Evolutionary conservation across 164 flowering plant genomes (phyloP), one percentile per base, ranked within the genome.

Genomic region (Tinospora cordifolia): DNA sequence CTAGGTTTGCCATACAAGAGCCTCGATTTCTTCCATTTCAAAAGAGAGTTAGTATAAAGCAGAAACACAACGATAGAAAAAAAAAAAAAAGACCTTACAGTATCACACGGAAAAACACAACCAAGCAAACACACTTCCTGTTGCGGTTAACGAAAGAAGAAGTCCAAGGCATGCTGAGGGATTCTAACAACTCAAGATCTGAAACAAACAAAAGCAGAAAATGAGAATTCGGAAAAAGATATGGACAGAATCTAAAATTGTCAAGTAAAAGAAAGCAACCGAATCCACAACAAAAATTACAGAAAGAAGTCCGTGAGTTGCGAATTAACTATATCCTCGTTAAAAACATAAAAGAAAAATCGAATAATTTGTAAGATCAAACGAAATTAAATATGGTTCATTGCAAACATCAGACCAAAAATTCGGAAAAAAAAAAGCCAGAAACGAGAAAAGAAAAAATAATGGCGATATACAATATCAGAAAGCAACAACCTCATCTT

Each of bases 61-160:
- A 62, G 30, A 26, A 19, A 21, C 22, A 19, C 21, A 68, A 39
- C 44, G 47, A 63, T 63, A 63, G 65, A 4, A 65, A 49, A 49
- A 21, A 63, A 21, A 76, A 11, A 47, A 65, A 63, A 76, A 11
- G 38, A 65, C 41, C 65, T 70, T 77, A 77, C 74, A 77, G 76
- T 34, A 77, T 73, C 34, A 73, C 75, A 68, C 75, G 75, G 66
- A 67, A 73, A 39, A 73, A 73, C 25, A 73, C 75, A 59, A 46
- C 67, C 67, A 67, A 73, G 71, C 71, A 63, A 38, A 73, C 67
- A 38, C 75, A 68, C 59, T 73, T 73, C 70, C 75, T 68, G 60
- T 63, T 73, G 63, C 49, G 69, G n/a, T 73, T 68, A 38, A 62
- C 66, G 49, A 70, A 70, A 10, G 65, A 69, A 41, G 71, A 69